Percentiles rank a stretch among this genome's conserved stretches.
Conservation (phyloP, 2,329 filamentous ascomycete genomes). For the Venturia asperata region DNA sequence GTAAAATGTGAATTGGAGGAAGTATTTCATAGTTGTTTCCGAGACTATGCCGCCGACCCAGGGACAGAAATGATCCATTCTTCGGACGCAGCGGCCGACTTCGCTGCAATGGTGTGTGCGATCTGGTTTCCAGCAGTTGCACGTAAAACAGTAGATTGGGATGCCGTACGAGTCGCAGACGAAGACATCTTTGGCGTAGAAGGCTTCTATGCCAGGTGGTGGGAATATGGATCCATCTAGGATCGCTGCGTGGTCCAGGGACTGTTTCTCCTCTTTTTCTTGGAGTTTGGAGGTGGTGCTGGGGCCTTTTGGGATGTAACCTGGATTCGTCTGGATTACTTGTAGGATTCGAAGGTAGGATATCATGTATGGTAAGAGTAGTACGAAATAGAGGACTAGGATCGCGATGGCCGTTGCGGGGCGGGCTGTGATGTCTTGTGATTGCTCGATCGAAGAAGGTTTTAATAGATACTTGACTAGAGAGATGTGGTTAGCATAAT, state of each 20-base stretch:
- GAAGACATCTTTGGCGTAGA: constrained; percentile 78
- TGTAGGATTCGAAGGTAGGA: constrained; percentile 67
- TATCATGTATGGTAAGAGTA: constrained; percentile 58
- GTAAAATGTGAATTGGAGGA: constrained; percentile 66
- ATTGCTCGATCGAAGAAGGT: constrained; percentile 35
- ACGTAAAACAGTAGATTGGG: constrained; percentile 81
- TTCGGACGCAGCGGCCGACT: constrained; percentile 69
- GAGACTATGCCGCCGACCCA: constrained; percentile 91
- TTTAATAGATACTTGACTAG: constrained; percentile 66
- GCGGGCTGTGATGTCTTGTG: constrained; percentile 32
- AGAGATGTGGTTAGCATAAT: constrained; percentile 6
- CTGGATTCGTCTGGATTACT: constrained; percentile 62
- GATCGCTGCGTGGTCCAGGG: constrained; percentile 21
- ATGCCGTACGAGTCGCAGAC: constrained; percentile 74
- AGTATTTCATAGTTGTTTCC: constrained; percentile 84
- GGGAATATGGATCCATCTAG: constrained; percentile 40
- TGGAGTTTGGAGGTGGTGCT: neutral
- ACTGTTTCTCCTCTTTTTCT: neutral
- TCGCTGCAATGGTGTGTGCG: constrained; percentile 81
- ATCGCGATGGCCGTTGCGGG: constrained; percentile 58
- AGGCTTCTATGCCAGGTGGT: constrained; percentile 62
- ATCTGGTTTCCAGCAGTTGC: constrained; percentile 81
- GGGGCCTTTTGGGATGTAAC: constrained; percentile 41
- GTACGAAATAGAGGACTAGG: constrained; percentile 63
- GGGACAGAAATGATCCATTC: constrained; percentile 95